Conservation (phyloP, 495 filamentous ascomycete species). For the Neurospora sp. region DNA sequence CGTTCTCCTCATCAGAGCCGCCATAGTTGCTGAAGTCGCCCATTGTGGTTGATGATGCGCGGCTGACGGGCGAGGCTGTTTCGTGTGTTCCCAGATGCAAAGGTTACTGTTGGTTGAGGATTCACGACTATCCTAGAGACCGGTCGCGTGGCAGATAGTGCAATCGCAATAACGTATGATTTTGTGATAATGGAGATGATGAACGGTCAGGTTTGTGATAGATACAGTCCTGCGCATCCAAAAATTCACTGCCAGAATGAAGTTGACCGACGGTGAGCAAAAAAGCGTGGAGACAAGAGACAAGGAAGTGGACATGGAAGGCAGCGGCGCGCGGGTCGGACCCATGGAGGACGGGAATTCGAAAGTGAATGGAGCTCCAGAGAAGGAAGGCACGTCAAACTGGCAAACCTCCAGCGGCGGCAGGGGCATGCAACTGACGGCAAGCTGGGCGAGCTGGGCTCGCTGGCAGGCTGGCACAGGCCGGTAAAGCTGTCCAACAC, state of each 20-base stretch:
- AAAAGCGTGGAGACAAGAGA: background rate
- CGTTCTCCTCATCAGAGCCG: conserved; percentile 75
- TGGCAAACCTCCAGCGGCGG: background rate
- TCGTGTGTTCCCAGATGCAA: conserved; percentile 1
- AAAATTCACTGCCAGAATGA: background rate
- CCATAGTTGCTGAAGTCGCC: conserved; percentile 50
- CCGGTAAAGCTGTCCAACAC: background rate
- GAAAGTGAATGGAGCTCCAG: background rate
- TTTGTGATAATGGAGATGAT: background rate
- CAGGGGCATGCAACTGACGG: background rate
- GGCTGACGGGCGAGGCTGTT: background rate
- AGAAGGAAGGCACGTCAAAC: background rate
- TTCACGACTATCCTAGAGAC: background rate
- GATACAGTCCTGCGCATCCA: background rate
- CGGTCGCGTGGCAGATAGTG: background rate
- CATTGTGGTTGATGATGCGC: conserved; percentile 18
- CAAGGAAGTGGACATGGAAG: background rate
- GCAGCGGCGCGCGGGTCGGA: background rate
- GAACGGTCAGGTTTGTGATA: background rate
- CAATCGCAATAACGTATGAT: background rate
- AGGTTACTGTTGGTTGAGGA: background rate
- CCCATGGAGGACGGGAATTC: background rate
- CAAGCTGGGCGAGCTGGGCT: background rate
- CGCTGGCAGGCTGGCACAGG: background rate
- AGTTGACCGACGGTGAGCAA: background rate